phyloP scores from a whole-genome alignment of 2,329 filamentous ascomycete genomes.

The Dactylonectria estremocensis region DNA sequence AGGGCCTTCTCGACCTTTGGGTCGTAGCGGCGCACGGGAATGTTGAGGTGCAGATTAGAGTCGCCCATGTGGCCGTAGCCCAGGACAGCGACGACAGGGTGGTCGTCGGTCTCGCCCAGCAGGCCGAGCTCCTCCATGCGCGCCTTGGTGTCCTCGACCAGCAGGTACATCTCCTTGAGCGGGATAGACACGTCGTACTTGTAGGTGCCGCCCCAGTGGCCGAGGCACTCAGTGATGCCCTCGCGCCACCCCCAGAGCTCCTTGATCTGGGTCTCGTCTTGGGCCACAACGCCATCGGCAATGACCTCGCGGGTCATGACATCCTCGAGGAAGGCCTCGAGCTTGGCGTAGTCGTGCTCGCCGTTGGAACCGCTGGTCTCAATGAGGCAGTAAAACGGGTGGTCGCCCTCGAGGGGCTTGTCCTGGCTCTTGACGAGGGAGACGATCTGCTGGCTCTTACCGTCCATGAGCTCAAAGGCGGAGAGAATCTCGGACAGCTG shows the following conservation, averaged over 20 bases:
- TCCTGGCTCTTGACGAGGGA: slow-evolving; percentile 81
- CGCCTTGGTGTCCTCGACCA: slow-evolving; percentile 88
- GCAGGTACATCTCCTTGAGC: slow-evolving; percentile 85
- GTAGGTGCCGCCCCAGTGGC: slow-evolving; percentile 95
- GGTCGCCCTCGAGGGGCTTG: slow-evolving; percentile 83
- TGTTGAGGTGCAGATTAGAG: slow-evolving; percentile 93
- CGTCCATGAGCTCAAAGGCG: slow-evolving; percentile 98
- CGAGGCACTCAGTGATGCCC: slow-evolving; percentile 89
- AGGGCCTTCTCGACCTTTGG: slow-evolving; percentile 88
- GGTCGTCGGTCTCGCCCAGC: slow-evolving; percentile 80
- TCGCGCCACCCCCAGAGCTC: slow-evolving; percentile 94
- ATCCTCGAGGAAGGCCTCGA: slow-evolving; percentile 90
- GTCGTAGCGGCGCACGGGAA: slow-evolving; percentile 86
- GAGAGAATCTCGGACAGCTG: slow-evolving; percentile 96
- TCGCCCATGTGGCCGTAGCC: slow-evolving; percentile 99
- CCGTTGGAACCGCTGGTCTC: slow-evolving; percentile 96
- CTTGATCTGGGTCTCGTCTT: slow-evolving; percentile 91
- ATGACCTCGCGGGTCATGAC: slow-evolving; percentile 93
- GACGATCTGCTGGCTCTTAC: slow-evolving; percentile 84
- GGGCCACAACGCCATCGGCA: slow-evolving; percentile 89
- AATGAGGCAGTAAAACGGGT: slow-evolving; percentile 96
- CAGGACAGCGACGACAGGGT: slow-evolving; percentile 89
- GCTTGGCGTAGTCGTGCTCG: slow-evolving; percentile 94
- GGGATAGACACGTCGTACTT: slow-evolving; percentile 99
- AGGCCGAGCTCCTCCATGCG: slow-evolving; percentile 82